A percentile compares a stretch with the other conserved stretches of the same genome.
Conservation (phyloP, 2,329 filamentous ascomycete genomes). For the Neonectria faginata region DNA sequence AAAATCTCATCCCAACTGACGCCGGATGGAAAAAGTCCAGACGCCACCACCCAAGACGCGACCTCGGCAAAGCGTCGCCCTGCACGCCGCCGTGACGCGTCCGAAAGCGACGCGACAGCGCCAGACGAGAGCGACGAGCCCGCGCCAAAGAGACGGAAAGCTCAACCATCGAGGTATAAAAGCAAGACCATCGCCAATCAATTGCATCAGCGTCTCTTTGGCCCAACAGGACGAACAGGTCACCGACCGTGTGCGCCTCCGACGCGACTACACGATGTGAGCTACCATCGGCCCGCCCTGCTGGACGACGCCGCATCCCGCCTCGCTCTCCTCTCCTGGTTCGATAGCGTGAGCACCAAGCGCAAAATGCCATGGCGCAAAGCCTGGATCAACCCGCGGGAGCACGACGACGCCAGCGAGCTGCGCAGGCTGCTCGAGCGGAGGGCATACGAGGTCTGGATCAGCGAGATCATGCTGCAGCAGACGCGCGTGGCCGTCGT, state of each 20-base stretch:
- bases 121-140: conserved; percentile 35
- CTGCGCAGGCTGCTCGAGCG: conserved; percentile 59
- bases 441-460: conserved; percentile 74
- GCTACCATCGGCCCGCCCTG: conserved; percentile 64
- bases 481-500: conserved; percentile 73
- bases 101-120: conserved; percentile 37
- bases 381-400: conserved; percentile 62
- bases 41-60: conserved; percentile 3
- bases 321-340: conserved; percentile 61
- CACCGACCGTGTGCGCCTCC: conserved; percentile 34
- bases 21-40: conserved; percentile 25
- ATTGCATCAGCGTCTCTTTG: conserved; percentile 37
- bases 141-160: conserved; percentile 39
- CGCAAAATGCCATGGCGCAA: conserved; percentile 72
- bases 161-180: conserved; percentile 33
- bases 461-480: conserved; percentile 75
- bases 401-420: conserved; percentile 44
- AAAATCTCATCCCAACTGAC: conserved; percentile 38
- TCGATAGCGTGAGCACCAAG: conserved; percentile 58
- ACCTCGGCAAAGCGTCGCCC: conserved; percentile 37
- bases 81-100: conserved; percentile 37
- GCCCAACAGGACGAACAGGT: conserved; percentile 6
- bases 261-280: conserved; percentile 49
- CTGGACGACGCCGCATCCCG: conserved; percentile 53
- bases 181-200: conserved; percentile 27